Base-by-base conservation (phyloP, 371 early-diverging fungal genomes). In the Phascolomyces articulosus region DNA sequence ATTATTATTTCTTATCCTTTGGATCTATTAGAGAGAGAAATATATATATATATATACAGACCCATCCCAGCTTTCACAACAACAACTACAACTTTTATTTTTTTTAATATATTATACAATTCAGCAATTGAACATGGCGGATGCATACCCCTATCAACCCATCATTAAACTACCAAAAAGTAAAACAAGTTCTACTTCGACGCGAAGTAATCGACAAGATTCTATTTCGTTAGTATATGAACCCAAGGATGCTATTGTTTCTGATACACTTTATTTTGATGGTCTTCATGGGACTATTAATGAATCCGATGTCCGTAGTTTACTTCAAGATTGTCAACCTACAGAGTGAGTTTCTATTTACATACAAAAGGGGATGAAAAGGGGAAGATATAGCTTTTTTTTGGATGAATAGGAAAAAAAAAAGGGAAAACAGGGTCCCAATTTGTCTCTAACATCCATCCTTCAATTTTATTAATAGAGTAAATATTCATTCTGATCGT, bases 281-380 rank as follows among this genome's bases (percentile, higher is more conserved):
- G 70, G 68, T 27, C 54, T 82, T 2, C 68, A 72, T 24, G 29
- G 51, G 10, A 65, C 69, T 26, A 66, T 82, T n/a, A 67, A 60
- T 53, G 82, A 82, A 58, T 62, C 59, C 16, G 82, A 82, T 60
- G 61, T 82, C 18, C 70, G 74, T 47, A 65, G 64, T 6, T 64
- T 82, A 53, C 55, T 82, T 21, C 77, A 82, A 38, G 67, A 73
- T 60, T 82, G 74, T 62, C 73, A 71, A 67, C 79, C 82, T 21
- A 58, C 65, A 21, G 79, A 82, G 82, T 82, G 75, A 61, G 75
- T 68, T 58, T 13, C 2, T 44, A 44, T n/a, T n/a, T 44, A 2
- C 6, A 34, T 9, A 34, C 6, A 9, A 34, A 34, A 34, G 11
- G 0, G 11, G 11, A 34, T 9, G 34, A 34, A 34, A 6, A 54